Conservation (phyloP, 176 grass and related monocot genomes). For the Stipa capillata region DNA sequence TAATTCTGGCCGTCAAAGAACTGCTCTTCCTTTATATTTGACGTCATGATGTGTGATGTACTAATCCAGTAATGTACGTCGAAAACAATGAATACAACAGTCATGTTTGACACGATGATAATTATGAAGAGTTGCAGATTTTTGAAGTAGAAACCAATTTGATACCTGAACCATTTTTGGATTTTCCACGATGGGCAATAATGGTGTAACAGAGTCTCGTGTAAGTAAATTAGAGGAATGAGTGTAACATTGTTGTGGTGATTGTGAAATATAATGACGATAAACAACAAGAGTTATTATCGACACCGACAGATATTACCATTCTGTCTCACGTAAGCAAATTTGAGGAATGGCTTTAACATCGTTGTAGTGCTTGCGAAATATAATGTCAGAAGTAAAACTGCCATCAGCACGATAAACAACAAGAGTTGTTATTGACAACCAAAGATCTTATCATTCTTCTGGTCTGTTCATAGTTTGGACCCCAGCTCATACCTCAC, state of each 20-base stretch:
- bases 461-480: neutral
- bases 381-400: neutral
- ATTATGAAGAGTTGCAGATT: neutral
- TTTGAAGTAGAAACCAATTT: neutral
- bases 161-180: neutral
- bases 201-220: too few species aligned
- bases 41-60: neutral
- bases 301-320: too few species aligned
- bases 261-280: too few species aligned
- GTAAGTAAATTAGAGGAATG: too few species aligned
- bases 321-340: neutral
- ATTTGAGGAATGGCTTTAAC: neutral
- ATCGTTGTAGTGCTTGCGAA: neutral
- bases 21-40: neutral
- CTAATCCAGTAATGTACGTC: neutral
- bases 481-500: neutral
- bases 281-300: too few species aligned
- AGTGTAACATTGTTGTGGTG: too few species aligned
- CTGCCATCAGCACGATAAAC: neutral
- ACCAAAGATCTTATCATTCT: neutral
- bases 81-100: neutral
- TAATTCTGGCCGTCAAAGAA: too few species aligned
- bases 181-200: neutral
- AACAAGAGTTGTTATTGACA: neutral
- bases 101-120: neutral